Evolutionary conservation across 1,139 yeast species (phyloP), one percentile per base, ranked within the genome.

Genomic region (Geotrichum carabidarum): DNA sequence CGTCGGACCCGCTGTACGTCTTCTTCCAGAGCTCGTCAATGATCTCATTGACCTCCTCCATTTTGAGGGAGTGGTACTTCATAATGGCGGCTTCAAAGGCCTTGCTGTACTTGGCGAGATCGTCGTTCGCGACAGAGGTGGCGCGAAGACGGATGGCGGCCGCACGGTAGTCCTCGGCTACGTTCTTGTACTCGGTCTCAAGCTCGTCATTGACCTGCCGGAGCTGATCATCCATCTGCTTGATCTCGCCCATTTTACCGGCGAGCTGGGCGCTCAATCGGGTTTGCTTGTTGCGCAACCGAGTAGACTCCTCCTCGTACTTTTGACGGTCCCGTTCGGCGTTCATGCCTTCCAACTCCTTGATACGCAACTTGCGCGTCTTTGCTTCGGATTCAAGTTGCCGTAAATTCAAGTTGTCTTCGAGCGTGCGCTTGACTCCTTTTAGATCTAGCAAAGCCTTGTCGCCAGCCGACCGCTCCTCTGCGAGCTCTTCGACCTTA

Each of bases 1-100:
- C 90, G 69, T 94, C 99, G 0, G 97, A 85, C 1, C 99, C 99
- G 60, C 86, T 86, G 65, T 94, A 94, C 0, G 99, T 93, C 54
- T 82, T 82, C 58, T 89, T 86, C 99, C 99, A 94, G 45, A 93
- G 71, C 64, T 90, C 97, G 64, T 87, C 93, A 51, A 94, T 76
- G 34, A 89, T 86, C 58, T 86, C 76, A 69, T 94, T 94, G 63
- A 93, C 90, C 63, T 91, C 96, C 61, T 82, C 82, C 99, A 94
- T 94, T 68, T 94, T 94, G 58, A 86, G 74, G 56, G 89, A 79
- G 68, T 94, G 99, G 66, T 83, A 93, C 64, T 84, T 84, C 96
- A 94, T 91, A 51, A 94, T 91, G 0, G 98, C 96, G 62, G 82
- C 82, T 65, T 94, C 99, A 50, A 94, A 75, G 0, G 96, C 96